These are phyloP conservation scores for Pythium phragmitis DNA, from an alignment of 352 stramenopile species.

Conservation along the genomic window DNA sequence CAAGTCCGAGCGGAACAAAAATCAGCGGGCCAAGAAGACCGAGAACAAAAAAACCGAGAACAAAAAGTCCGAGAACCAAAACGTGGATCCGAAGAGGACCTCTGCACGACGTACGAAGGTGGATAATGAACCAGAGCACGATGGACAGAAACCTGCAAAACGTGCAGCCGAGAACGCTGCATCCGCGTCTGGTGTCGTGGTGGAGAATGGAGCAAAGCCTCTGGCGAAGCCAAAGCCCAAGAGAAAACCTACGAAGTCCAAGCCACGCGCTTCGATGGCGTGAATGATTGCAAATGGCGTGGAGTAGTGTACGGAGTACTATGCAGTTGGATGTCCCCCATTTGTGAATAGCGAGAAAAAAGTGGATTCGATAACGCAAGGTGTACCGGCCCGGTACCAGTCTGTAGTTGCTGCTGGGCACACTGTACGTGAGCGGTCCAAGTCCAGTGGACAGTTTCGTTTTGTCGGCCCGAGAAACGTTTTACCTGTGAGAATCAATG, in stretches of 20 bases:
- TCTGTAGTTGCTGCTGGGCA: neutral
- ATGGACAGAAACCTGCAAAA: neutral
- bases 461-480: neutral
- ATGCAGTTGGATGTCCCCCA: neutral
- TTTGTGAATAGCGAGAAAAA: neutral
- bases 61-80: conserved; percentile 4
- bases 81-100: conserved; percentile 32
- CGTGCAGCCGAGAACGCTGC: neutral
- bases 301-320: neutral
- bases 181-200: neutral
- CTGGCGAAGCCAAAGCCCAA: conserved; percentile 8
- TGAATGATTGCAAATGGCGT: no score
- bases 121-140: neutral
- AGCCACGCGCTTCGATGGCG: neutral
- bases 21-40: conserved; percentile 15
- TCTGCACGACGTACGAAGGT: neutral
- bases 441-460: neutral
- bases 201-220: neutral
- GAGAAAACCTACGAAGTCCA: conserved; percentile 10
- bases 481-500: neutral
- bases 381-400: neutral
- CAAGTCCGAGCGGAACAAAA: neutral
- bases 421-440: neutral
- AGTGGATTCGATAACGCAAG: neutral
- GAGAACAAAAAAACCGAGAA: conserved; percentile 11